phyloP scores from a whole-genome alignment of 345 rosid species.

The Raphanus sativus region DNA sequence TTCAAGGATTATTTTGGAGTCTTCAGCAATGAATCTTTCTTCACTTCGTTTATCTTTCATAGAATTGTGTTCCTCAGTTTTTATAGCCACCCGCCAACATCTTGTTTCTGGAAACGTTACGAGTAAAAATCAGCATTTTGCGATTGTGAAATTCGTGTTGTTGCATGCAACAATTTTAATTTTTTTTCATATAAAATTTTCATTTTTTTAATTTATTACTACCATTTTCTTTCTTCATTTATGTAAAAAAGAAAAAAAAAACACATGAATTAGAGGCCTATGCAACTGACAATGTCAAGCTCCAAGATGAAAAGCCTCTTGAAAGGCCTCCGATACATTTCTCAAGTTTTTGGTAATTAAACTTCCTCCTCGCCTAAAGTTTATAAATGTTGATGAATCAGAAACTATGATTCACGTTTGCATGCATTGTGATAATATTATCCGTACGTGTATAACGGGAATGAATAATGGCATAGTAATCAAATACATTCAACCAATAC shows the following conservation, averaged over 20 bases:
- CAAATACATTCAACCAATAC: not conserved
- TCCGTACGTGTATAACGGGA: not conserved
- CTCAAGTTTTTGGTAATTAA: conserved; percentile 69
- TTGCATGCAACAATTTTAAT: conserved; percentile 1
- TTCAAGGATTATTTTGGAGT: not conserved
- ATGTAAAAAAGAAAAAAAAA: not conserved
- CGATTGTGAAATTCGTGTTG: not conserved
- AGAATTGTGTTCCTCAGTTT: not conserved
- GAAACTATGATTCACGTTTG: conserved; percentile 1
- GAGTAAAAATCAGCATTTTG: not conserved
- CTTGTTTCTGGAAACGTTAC: not conserved
- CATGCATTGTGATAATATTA: not conserved
- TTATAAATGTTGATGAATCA: not conserved
- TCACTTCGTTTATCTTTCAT: not conserved
- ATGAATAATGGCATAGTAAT: not conserved
- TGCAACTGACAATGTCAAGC: conserved; percentile 49
- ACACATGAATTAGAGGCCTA: not conserved
- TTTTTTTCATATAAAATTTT: not conserved
- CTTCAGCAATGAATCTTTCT: not conserved
- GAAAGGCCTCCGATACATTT: conserved; percentile 72
- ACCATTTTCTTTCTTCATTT: not conserved
- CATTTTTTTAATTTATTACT: not conserved
- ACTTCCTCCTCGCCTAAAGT: not conserved
- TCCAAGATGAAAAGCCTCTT: conserved; percentile 77
- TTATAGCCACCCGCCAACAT: not conserved